Evolutionary conservation across 2,329 filamentous ascomycete genomes (phyloP).

Genomic region (Leptographium radiaticola): DNA sequence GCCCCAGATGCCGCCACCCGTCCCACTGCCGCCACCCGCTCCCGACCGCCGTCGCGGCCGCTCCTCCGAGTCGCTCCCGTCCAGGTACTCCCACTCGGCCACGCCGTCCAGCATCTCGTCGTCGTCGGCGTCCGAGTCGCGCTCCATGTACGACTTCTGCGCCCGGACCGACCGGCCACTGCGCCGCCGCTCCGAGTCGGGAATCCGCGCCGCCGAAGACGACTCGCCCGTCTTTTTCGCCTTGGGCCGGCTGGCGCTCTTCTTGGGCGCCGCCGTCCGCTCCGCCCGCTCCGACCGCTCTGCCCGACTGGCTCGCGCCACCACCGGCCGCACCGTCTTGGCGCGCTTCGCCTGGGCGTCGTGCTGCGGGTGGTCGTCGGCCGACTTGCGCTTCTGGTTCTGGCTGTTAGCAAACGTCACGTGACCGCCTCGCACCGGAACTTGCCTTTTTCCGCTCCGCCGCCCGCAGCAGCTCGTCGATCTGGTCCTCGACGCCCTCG

Average conservation of each 20-base stretch:
- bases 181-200: conserved; percentile 36
- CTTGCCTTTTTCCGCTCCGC: conserved; percentile 62
- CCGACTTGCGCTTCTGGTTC: conserved; percentile 42
- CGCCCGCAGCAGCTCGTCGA: conserved; percentile 54
- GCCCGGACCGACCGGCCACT: conserved; percentile 36
- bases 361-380: conserved; percentile 30
- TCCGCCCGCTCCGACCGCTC: neutral
- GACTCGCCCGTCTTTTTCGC: conserved; percentile 16
- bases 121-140: conserved; percentile 44
- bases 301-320: neutral
- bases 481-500: conserved; percentile 58
- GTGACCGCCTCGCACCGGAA: neutral
- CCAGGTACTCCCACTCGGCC: conserved; percentile 41
- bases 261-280: neutral
- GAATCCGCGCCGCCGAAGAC: conserved; percentile 13
- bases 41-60: neutral
- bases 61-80: conserved; percentile 16
- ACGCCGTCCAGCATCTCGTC: conserved; percentile 50
- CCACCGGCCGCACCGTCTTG: conserved; percentile 18
- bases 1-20: conserved; percentile 1
- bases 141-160: conserved; percentile 39
- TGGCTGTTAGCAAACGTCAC: neutral
- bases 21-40: neutral
- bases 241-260: conserved; percentile 14
- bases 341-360: conserved; percentile 28